A percentile compares a stretch with the other conserved stretches of the same genome.
phyloP scores from a whole-genome alignment of 2,329 filamentous ascomycete species.

The Colletotrichum eremochloae region DNA sequence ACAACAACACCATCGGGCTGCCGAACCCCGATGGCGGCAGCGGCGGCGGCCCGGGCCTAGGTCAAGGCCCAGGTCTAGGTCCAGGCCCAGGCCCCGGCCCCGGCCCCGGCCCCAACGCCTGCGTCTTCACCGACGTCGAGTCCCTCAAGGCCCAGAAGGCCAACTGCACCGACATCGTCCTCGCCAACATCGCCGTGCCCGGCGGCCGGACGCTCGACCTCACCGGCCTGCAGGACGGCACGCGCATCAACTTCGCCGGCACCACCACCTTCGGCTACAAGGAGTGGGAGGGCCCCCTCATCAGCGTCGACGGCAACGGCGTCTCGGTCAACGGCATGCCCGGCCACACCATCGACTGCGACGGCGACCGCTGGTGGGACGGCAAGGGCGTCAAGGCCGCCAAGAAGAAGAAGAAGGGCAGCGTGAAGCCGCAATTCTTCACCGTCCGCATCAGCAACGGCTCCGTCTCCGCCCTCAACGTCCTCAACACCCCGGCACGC shows the following conservation, averaged over 20 bases:
- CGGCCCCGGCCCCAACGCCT: conserved; percentile 48
- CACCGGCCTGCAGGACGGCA: conserved; percentile 63
- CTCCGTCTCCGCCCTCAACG: conserved; percentile 54
- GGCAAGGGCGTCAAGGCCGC: conserved; percentile 70
- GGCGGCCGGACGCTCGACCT: conserved; percentile 71
- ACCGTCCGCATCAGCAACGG: conserved; percentile 58
- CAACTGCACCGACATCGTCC: conserved; percentile 66
- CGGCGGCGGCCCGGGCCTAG: too few species aligned
- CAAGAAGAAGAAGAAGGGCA: conserved; percentile 70
- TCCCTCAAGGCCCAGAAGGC: conserved; percentile 62
- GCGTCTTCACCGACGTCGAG: conserved; percentile 68
- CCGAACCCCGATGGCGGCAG: neutral
- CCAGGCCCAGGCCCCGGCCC: conserved; percentile 33
- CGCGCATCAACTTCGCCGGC: conserved; percentile 69
- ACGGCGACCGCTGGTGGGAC: conserved; percentile 73
- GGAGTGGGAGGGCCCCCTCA: conserved; percentile 74
- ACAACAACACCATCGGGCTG: neutral
- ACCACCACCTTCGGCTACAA: conserved; percentile 76
- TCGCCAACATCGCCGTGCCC: conserved; percentile 68
- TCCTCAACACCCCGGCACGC: conserved; percentile 59
- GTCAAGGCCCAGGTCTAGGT: conserved; percentile 29
- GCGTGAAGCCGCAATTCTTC: conserved; percentile 56
- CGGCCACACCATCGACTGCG: conserved; percentile 68
- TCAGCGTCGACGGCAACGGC: conserved; percentile 70
- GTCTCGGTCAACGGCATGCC: conserved; percentile 66